These are phyloP conservation scores for Fulvia fulva DNA, from an alignment of 2,329 filamentous ascomycete genomes.

Conservation along the genomic window DNA sequence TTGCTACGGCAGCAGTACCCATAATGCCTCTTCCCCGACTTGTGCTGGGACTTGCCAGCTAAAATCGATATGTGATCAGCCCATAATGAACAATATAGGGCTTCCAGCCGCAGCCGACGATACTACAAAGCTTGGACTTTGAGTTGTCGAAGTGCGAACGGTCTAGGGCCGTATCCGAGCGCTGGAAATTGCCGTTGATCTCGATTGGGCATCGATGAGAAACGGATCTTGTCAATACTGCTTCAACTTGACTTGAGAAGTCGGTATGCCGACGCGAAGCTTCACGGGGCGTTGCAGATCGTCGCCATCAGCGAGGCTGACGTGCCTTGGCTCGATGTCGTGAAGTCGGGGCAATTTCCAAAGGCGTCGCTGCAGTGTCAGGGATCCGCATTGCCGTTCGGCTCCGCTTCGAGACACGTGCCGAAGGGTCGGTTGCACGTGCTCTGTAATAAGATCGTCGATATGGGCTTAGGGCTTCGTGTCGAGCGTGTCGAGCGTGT, in stretches of 20 bases:
- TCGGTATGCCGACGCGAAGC: background rate
- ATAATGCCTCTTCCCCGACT: background rate
- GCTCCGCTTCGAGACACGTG: background rate
- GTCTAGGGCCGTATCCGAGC: no score
- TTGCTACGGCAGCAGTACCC: background rate
- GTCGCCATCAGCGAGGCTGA: background rate
- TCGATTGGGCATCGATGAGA: background rate
- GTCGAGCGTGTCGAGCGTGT: no score
- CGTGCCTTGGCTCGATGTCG: background rate
- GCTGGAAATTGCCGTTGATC: background rate
- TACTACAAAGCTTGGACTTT: background rate
- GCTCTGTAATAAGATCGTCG: background rate
- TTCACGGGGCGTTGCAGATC: background rate
- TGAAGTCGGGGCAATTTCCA: background rate
- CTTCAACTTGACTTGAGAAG: background rate
- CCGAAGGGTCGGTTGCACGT: background rate
- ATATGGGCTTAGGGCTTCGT: background rate
- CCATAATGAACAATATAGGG: no score
- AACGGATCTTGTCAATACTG: no score
- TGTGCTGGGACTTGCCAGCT: background rate
- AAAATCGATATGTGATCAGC: no score
- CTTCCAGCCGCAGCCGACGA: background rate
- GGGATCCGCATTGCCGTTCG: background rate
- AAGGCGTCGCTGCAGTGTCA: background rate
- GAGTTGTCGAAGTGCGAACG: background rate